Conservation (phyloP, 768 basidiomycete genomes). For the Boletus coccyginus region DNA sequence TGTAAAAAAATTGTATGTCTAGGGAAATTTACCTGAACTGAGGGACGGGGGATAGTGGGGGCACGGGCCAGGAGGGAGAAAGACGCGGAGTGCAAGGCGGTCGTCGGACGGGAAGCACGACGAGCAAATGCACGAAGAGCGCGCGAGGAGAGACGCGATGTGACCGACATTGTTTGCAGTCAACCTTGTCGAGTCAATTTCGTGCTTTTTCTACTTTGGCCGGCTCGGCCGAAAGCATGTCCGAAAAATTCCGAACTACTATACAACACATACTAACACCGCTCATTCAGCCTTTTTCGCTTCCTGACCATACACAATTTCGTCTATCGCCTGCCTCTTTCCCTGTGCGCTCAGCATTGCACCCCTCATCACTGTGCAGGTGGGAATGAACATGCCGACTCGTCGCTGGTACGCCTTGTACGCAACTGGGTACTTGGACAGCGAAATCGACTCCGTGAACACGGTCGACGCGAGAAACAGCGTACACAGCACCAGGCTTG, state of each 20-base stretch:
- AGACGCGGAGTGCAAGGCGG: constrained; percentile 38
- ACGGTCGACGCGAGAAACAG: constrained; percentile 77
- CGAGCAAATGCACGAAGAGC: constrained; percentile 64
- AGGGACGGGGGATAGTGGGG: constrained; percentile 24
- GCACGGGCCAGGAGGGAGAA: constrained; percentile 67
- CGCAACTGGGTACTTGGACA: constrained; percentile 64
- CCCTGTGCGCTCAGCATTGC: constrained; percentile 38
- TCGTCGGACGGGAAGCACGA: constrained; percentile 53
- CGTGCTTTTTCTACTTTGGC: constrained; percentile 12
- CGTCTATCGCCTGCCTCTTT: constrained; percentile 36
- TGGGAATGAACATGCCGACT: constrained; percentile 76
- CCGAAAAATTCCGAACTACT: constrained; percentile 16
- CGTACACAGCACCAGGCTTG: constrained; percentile 58
- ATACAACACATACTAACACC: not conserved
- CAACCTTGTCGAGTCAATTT: not conserved
- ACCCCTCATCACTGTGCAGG: constrained; percentile 45
- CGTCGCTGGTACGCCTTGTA: constrained; percentile 74
- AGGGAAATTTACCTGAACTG: constrained; percentile 32
- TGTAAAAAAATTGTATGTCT: constrained; percentile 15
- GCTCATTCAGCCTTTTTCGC: constrained; percentile 23
- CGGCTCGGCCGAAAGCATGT: constrained; percentile 10
- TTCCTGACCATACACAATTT: constrained; percentile 41
- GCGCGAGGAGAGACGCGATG: constrained; percentile 58
- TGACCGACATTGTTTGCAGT: constrained; percentile 56
- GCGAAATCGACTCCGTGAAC: constrained; percentile 80